Evolutionary conservation across 352 stramenopile genomes (phyloP).

Genomic region (Thalassiosira sp.): DNA sequence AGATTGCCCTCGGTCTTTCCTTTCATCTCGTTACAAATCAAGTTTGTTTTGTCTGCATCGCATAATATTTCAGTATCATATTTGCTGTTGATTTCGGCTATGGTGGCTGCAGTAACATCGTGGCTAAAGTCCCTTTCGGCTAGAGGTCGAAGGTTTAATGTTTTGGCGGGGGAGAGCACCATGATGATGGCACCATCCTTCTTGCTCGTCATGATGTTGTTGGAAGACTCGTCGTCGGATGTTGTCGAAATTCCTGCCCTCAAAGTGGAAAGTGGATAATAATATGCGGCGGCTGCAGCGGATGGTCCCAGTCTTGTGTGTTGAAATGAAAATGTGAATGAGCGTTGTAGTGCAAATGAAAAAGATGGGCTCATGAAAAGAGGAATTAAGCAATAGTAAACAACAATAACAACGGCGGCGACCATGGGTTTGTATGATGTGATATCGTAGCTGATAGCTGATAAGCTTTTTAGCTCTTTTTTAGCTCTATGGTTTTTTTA

Average conservation of each 20-base stretch:
- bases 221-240: background rate
- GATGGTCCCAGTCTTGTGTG: background rate
- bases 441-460: too few species aligned
- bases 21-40: slow-evolving; percentile 53
- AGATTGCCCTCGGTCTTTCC: slow-evolving; percentile 42
- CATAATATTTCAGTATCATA: slow-evolving; percentile 21
- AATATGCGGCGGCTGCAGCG: background rate
- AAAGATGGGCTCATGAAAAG: background rate
- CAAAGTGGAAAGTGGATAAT: background rate
- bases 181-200: slow-evolving; percentile 31
- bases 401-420: background rate
- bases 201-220: background rate
- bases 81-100: background rate
- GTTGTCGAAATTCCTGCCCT: background rate
- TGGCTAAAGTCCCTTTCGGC: background rate
- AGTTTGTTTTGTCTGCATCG: slow-evolving; percentile 37
- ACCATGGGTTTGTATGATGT: too few species aligned
- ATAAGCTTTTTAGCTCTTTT: too few species aligned
- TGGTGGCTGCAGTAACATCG: background rate
- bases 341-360: background rate
- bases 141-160: slow-evolving; percentile 49
- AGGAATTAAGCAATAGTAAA: background rate
- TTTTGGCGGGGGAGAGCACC: slow-evolving; percentile 71
- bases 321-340: background rate
- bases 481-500: too few species aligned